phyloP scores from a whole-genome alignment of 2,329 filamentous ascomycete species.

The Xylaria digitata region DNA sequence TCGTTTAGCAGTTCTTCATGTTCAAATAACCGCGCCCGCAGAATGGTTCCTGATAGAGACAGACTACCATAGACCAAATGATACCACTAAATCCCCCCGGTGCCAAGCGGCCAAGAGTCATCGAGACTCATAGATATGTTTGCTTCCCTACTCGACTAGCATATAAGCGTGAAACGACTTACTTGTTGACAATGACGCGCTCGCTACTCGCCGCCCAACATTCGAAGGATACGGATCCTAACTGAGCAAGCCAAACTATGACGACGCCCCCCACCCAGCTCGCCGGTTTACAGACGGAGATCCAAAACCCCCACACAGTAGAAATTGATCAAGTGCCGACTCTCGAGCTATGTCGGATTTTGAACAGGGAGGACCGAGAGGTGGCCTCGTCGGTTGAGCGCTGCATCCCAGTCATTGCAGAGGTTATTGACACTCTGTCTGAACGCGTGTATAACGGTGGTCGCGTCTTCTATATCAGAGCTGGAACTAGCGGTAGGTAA shows the following conservation, averaged over 20 bases:
- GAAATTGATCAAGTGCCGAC: slow-evolving; percentile 24
- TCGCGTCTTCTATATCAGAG: slow-evolving; percentile 34
- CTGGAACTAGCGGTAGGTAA: slow-evolving; percentile 36
- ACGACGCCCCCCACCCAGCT: slow-evolving; percentile 16
- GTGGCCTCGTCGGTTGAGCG: slow-evolving; percentile 20
- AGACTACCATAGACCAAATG: not conserved
- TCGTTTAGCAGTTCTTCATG: too few relatives aligned
- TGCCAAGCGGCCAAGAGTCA: not conserved
- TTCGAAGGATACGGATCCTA: not conserved
- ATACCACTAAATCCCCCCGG: not conserved
- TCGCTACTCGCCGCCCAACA: not conserved
- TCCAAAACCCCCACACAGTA: slow-evolving; percentile 16
- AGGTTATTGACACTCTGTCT: slow-evolving; percentile 27
- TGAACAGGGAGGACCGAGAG: slow-evolving; percentile 29
- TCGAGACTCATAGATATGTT: not conserved
- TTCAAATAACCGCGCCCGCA: too few relatives aligned
- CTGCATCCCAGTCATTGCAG: slow-evolving; percentile 29
- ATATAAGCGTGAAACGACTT: too few relatives aligned
- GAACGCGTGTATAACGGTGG: slow-evolving; percentile 34
- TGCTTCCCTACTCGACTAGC: too few relatives aligned
- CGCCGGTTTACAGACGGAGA: slow-evolving; percentile 31
- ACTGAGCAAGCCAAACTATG: slow-evolving; percentile 7
- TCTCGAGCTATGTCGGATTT: slow-evolving; percentile 27
- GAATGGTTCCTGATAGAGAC: not conserved
- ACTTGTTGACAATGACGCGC: not conserved